A percentile compares a stretch with the other conserved stretches of the same genome.
Conservation (phyloP, 2,329 filamentous ascomycete species). For the Verticillium nubilum region DNA sequence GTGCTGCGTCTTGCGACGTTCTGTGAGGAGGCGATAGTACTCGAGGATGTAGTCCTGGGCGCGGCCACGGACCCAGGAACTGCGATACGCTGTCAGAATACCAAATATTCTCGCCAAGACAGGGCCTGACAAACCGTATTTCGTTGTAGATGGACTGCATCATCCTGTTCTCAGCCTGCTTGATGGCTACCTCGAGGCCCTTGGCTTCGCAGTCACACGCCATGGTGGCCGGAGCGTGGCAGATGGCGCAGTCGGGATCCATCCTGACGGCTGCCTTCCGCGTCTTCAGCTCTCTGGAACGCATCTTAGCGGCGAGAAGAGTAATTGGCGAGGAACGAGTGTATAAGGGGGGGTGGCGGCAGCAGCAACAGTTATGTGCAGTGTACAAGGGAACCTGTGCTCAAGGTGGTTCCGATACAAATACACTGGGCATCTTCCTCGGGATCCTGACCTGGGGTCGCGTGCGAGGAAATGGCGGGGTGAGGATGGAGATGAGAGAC, state of each 20-base stretch:
- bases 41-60: constrained; percentile 64
- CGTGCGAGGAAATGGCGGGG: constrained; percentile 18
- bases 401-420: constrained; percentile 12
- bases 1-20: constrained; percentile 55
- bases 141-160: constrained; percentile 58
- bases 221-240: constrained; percentile 51
- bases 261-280: constrained; percentile 53
- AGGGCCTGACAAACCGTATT: constrained; percentile 43
- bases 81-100: constrained; percentile 19
- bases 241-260: constrained; percentile 67
- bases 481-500: constrained; percentile 13
- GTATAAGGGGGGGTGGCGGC: not conserved
- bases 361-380: constrained; percentile 12
- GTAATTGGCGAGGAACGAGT: constrained; percentile 1
- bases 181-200: constrained; percentile 56
- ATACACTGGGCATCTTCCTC: constrained; percentile 18
- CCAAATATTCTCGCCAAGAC: not conserved
- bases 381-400: constrained; percentile 20
- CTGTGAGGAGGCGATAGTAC: constrained; percentile 57
- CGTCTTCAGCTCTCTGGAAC: constrained; percentile 35
- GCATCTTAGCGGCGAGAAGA: constrained; percentile 40
- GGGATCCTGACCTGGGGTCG: constrained; percentile 28
- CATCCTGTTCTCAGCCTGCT: constrained; percentile 58
- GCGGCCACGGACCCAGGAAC: constrained; percentile 58
- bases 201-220: constrained; percentile 63